These are phyloP conservation scores for Remersonia thermophila DNA, from an alignment of 2,329 filamentous ascomycete genomes.

Conservation along the genomic window DNA sequence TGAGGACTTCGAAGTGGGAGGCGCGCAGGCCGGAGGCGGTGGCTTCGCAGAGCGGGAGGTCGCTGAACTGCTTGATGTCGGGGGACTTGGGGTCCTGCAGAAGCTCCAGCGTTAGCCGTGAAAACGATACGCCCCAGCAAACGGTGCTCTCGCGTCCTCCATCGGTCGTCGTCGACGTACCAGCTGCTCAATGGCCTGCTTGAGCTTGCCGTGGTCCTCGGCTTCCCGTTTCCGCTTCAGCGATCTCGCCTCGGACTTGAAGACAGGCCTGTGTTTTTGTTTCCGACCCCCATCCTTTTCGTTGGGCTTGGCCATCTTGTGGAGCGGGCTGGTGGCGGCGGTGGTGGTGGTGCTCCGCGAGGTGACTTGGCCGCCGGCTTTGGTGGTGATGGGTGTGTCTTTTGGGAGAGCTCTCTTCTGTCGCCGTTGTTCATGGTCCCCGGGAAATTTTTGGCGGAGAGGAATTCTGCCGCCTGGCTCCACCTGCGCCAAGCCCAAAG, in stretches of 20 bases:
- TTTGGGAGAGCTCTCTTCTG: no score
- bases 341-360: no score
- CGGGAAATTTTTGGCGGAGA: conserved; percentile 13
- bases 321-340: not conserved
- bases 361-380: no score
- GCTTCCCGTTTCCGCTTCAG: conserved; percentile 19
- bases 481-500: conserved; percentile 6
- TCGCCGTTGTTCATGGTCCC: not conserved
- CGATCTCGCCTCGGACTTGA: conserved; percentile 4
- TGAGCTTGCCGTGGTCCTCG: conserved; percentile 18
- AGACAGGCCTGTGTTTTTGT: not conserved
- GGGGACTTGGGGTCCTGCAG: conserved; percentile 46
- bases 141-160: no score
- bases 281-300: conserved; percentile 3
- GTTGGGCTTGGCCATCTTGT: conserved; percentile 6
- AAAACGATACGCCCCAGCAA: no score
- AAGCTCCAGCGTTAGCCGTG: not conserved
- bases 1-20: conserved; percentile 80
- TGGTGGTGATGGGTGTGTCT: no score
- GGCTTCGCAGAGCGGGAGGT: conserved; percentile 74
- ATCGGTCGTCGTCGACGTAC: conserved; percentile 5
- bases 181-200: conserved; percentile 15
- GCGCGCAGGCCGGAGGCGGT: conserved; percentile 69
- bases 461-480: conserved; percentile 11
- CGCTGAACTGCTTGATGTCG: conserved; percentile 57